A percentile compares a stretch with the other conserved stretches of the same genome.
Evolutionary conservation across 2,329 filamentous ascomycete species (phyloP).

Genomic region (Blastomyces parvus): DNA sequence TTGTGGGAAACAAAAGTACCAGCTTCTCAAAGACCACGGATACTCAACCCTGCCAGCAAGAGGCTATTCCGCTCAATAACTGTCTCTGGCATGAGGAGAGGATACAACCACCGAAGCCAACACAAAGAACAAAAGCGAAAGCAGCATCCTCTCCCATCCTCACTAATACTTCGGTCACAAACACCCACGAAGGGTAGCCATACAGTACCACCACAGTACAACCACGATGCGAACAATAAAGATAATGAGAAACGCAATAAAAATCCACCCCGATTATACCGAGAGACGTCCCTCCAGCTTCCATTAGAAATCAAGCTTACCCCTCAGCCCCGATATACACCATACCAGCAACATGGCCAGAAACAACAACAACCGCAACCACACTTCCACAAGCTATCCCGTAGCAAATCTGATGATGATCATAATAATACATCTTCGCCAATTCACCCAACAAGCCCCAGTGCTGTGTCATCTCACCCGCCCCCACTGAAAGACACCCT

Average conservation of each 20-base stretch:
- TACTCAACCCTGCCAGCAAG: background rate
- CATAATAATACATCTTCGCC: background rate
- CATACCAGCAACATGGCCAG: background rate
- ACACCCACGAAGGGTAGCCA: background rate
- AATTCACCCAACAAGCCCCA: background rate
- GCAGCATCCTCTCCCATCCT: background rate
- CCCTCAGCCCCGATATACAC: background rate
- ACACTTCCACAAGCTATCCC: background rate
- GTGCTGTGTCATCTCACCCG: background rate
- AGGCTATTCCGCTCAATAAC: background rate
- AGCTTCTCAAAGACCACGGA: background rate
- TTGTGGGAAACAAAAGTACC: background rate
- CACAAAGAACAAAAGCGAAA: background rate
- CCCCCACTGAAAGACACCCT: background rate
- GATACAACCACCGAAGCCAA: background rate
- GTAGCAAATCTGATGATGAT: background rate
- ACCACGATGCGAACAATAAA: background rate
- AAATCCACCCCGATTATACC: background rate
- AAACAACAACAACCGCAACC: background rate
- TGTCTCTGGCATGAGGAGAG: background rate
- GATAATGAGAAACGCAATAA: background rate
- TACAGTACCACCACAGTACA: background rate
- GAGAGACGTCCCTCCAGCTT: background rate
- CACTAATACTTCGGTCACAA: background rate
- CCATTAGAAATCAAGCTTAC: background rate